Base-by-base conservation (phyloP, 73 alveolate species). In the Paramecium biaurelia region DNA sequence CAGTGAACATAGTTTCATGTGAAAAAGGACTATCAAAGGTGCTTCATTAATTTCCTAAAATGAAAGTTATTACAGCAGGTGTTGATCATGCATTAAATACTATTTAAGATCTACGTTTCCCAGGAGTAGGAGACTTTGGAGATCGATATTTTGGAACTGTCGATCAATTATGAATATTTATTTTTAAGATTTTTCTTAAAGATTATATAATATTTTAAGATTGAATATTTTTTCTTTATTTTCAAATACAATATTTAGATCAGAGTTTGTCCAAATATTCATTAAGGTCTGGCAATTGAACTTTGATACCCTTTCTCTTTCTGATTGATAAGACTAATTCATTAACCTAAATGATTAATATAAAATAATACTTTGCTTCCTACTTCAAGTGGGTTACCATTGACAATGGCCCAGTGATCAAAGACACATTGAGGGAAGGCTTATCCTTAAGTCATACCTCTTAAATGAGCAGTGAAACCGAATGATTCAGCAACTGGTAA, bases 361-460 rank as follows among this genome's bases (percentile, higher is more conserved):
- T 2, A 70, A 34, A 12, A 11, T 28, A 28, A 70, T 70, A 70
- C 86, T 92, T 94, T 94, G 20, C 45, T 20, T 47, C 93, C 95
- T 24, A 93, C 97, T 86, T 97, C 98, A 41, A 88, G 59, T 56
- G 93, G 93, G 26, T 79, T 79, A 26, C 98, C 98, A 21, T 30
- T 92, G 49, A 95, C 53, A 90, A 49, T 68, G 79, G 92, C 99
- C 99, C 99, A 98, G 93, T 98, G 99, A 82, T 96, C 99, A 95
- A 98, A 98, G 92, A 96, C 98, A 92, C 99, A 98, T 93, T 98
- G 99, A 10, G 99, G 99, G 99, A 98, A 98, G 90, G 99, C 99
- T 97, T 98, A 96, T 68, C 99, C 99, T 76, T 99, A 97, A 70
- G 99, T 98, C 86, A 95, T 93, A 72, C 98, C 95, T 92, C 99